Percentiles rank a stretch among this genome's conserved stretches.
Conservation (phyloP, 73 alveolate genomes). For the Paramecium octaurelia region DNA sequence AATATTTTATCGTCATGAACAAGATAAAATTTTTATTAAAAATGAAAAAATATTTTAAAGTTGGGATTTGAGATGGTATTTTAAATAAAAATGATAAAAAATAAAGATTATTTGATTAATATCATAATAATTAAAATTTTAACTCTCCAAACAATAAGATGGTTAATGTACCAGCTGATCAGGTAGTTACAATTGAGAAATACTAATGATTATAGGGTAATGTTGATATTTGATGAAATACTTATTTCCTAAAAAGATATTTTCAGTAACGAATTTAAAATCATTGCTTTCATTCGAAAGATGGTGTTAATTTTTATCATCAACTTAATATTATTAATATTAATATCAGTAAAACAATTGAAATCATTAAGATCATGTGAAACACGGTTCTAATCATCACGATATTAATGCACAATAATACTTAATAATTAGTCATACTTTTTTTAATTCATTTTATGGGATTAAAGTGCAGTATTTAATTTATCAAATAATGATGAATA, state of each 20-base stretch:
- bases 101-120: not conserved
- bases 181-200: too few relatives aligned
- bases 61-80: not conserved
- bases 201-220: too few relatives aligned
- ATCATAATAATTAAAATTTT: too few relatives aligned
- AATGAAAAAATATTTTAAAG: not conserved
- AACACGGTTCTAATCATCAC: slow-evolving; percentile 29
- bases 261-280: not conserved
- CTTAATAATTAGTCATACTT: not conserved
- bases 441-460: not conserved
- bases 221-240: not conserved
- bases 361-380: slow-evolving; percentile 10
- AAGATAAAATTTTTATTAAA: not conserved
- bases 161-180: too few relatives aligned
- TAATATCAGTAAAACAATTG: not conserved
- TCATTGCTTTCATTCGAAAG: slow-evolving; percentile 38
- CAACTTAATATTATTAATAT: not conserved
- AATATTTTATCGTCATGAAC: not conserved
- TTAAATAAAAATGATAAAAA: not conserved
- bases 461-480: not conserved
- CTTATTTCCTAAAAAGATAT: not conserved
- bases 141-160: too few relatives aligned
- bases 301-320: slow-evolving; percentile 19
- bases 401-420: not conserved
- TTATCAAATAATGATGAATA: not conserved